phyloP scores from a whole-genome alignment of 2,329 filamentous ascomycete genomes.

The Sporothrix luriei region DNA sequence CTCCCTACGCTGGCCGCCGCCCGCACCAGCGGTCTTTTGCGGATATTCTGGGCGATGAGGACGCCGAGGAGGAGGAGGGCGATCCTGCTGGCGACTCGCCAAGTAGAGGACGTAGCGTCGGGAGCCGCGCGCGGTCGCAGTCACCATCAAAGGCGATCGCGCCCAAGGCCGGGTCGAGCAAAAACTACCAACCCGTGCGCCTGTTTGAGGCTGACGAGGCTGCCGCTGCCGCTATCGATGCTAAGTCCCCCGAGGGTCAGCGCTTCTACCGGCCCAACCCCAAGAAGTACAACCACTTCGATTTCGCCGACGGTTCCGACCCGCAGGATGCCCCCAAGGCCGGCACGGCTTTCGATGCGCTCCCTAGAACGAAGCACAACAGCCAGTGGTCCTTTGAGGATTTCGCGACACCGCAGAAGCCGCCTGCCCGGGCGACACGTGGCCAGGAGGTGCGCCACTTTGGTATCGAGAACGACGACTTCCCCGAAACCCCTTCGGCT shows the following conservation, averaged over 20 bases:
- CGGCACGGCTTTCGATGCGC: slow-evolving; percentile 47
- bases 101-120: slow-evolving; percentile 30
- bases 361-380: slow-evolving; percentile 63
- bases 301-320: slow-evolving; percentile 69
- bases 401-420: slow-evolving; percentile 80
- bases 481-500: slow-evolving; percentile 57
- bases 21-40: slow-evolving; percentile 67
- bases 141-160: slow-evolving; percentile 48
- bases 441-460: slow-evolving; percentile 76
- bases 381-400: slow-evolving; percentile 88
- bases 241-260: slow-evolving; percentile 48
- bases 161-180: slow-evolving; percentile 59
- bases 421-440: slow-evolving; percentile 62
- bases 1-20: slow-evolving; percentile 57
- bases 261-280: slow-evolving; percentile 66
- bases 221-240: slow-evolving; percentile 41
- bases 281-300: slow-evolving; percentile 83
- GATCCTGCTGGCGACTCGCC: slow-evolving; percentile 21
- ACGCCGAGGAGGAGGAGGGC: slow-evolving; percentile 41
- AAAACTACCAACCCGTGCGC: slow-evolving; percentile 65
- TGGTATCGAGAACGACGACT: slow-evolving; percentile 69
- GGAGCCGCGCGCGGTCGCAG: slow-evolving; percentile 52
- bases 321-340: slow-evolving; percentile 51
- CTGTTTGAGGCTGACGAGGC: slow-evolving; percentile 56
- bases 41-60: slow-evolving; percentile 67